Base-by-base conservation (phyloP, 176 grass and related monocot species). In the Bonia amplexicaulis region DNA sequence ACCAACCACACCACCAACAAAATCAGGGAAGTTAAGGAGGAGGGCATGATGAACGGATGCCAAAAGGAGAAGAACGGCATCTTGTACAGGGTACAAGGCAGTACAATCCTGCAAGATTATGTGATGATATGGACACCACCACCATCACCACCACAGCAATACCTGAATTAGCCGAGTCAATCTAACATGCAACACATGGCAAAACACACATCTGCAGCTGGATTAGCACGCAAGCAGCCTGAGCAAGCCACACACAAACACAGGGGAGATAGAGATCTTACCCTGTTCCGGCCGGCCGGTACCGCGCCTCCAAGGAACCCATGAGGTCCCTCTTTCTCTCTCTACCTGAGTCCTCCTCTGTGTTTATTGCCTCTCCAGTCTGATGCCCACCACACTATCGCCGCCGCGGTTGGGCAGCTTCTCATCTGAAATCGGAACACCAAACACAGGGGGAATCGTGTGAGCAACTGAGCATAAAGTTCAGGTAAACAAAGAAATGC, bases 301-400 rank as follows among this genome's bases (percentile, higher is more conserved):
- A 88, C 89, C 89, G 89, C 76, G 89, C 77, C 85, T 91, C 89
- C 89, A 91, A 40, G 55, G 89, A 84, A 71, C 89, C 85, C 89
- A 91, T 91, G 25, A 40, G 54, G 53, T 13, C 59, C 54, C 86
- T 4, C 53, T 64, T 7, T 85, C 65, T 12, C 0, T 73, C 23
- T 48, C 3, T 44, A 40, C 19, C 69, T 31, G 69, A 61, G 69
- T 79, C 63, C 29, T 54, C 63, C 29, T 54, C 16, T 15, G 66
- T 0, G 12, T 0, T 16, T 22, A 27, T 1, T 1, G 69, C 71
- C 69, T 41, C 84, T 27, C 39, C 46, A 48, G 45, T 52, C 53
- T 91, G 76, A 91, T 33, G 81, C 64, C 71, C 25, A 49, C 75
- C 81, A 52, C 69, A 12, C 85, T 76, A 35, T 68, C 53, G 45